Conservation (phyloP, 2,329 filamentous ascomycete species). For the Keithomyces neogunnii region DNA sequence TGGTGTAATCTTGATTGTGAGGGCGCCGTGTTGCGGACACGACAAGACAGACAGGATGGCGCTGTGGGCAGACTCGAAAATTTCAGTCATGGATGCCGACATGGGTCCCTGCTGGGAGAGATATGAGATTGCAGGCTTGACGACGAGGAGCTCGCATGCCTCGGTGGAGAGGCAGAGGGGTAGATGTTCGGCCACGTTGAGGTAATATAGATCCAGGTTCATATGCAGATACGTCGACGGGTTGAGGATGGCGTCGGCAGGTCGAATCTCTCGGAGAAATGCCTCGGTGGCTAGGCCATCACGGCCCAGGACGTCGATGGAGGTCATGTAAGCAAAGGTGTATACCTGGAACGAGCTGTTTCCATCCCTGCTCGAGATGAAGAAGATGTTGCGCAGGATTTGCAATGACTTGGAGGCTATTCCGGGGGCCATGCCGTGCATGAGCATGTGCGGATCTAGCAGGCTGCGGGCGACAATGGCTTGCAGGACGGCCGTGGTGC, state of each 20-base stretch:
- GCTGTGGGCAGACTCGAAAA: slow-evolving; percentile 87
- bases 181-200: slow-evolving; percentile 80
- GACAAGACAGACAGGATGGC: slow-evolving; percentile 73
- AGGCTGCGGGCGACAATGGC: slow-evolving; percentile 59
- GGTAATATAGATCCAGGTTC: slow-evolving; percentile 76
- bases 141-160: slow-evolving; percentile 62
- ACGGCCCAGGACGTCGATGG: slow-evolving; percentile 72
- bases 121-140: slow-evolving; percentile 68
- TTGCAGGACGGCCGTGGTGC: slow-evolving; percentile 65
- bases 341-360: slow-evolving; percentile 74
- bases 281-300: slow-evolving; percentile 56
- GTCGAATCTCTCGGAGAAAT: slow-evolving; percentile 57
- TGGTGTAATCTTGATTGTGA: slow-evolving; percentile 65
- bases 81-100: slow-evolving; percentile 38
- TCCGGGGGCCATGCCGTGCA: slow-evolving; percentile 42
- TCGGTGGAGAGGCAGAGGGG: slow-evolving; percentile 58
- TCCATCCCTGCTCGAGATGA: slow-evolving; percentile 68
- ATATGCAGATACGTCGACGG: slow-evolving; percentile 44
- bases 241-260: slow-evolving; percentile 23
- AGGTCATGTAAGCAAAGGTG: slow-evolving; percentile 72
- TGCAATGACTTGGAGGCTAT: slow-evolving; percentile 66
- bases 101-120: slow-evolving; percentile 41
- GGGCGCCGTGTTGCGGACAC: slow-evolving; percentile 64
- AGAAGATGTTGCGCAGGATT: slow-evolving; percentile 69
- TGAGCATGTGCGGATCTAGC: slow-evolving; percentile 39